A percentile compares a stretch with the other conserved stretches of the same genome.
Evolutionary conservation across 805 yeast species (phyloP).

Genomic region (Myxozyma geophila): DNA sequence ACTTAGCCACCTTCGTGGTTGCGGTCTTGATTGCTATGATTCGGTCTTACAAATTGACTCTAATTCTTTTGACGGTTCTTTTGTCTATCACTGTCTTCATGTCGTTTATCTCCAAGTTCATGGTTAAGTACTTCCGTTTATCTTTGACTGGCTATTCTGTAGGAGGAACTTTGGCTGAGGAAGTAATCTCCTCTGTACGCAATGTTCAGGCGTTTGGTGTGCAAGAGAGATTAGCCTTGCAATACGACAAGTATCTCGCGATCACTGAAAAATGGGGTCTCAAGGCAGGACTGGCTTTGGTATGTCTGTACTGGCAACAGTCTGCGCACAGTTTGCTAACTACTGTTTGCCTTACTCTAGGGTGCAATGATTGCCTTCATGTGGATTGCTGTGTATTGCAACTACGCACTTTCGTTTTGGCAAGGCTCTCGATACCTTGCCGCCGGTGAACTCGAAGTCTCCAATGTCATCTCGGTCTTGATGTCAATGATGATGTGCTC

Average conservation of each 20-base stretch:
- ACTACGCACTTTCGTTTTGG: constrained; percentile 58
- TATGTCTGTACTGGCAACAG: not conserved
- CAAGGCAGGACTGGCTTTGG: constrained; percentile 37
- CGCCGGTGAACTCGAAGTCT: constrained; percentile 43
- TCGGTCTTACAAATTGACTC: constrained; percentile 47
- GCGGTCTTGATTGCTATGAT: constrained; percentile 48
- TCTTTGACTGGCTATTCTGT: constrained; percentile 29
- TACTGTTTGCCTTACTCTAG: constrained; percentile 38
- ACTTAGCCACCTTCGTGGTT: constrained; percentile 48
- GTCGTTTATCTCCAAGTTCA: constrained; percentile 42
- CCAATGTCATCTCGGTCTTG: constrained; percentile 45
- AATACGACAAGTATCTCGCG: constrained; percentile 43
- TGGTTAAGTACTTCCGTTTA: constrained; percentile 32
- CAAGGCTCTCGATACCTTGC: constrained; percentile 51
- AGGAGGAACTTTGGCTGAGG: constrained; percentile 48
- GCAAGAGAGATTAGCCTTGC: constrained; percentile 45
- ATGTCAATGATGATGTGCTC: constrained; percentile 42
- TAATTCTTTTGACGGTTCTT: constrained; percentile 46
- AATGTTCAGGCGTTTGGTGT: constrained; percentile 51
- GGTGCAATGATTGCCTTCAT: constrained; percentile 47
- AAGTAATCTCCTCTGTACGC: constrained; percentile 48
- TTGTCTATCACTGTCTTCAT: constrained; percentile 43
- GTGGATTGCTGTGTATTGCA: constrained; percentile 65
- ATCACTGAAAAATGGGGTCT: constrained; percentile 38
- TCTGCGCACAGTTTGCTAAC: not conserved